Evolutionary conservation across 2,329 filamentous ascomycete genomes (phyloP), one percentile per base, ranked within the genome.

Genomic region (Aspergillus sp.): DNA sequence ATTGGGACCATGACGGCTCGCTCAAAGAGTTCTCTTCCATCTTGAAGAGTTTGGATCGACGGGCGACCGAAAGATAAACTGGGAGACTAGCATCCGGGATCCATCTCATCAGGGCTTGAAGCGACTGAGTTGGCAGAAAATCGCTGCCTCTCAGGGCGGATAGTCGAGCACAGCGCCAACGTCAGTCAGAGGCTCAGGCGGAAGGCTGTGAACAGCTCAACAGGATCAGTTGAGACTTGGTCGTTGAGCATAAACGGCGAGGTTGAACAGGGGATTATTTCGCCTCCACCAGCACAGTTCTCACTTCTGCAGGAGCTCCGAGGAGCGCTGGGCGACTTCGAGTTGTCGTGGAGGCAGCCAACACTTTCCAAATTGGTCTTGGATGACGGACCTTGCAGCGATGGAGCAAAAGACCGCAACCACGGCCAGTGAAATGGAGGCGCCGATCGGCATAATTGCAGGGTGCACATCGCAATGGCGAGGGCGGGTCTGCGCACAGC

Each of bases 381-480:
- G 38, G 24, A 48, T 22, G 44, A 43, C 38, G 45, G 55, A 20
- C 55, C 55, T 54, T 57, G 39, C 55, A 53, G 55, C 9, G 26
- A 42, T 36, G 38, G 38, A 8, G 45, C 47, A 24, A 22, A 34
- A 30, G 26, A 54, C 42, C 48, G 45, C 43, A 51, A 44, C n/a
- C 34, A 36, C 42, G 43, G 55, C 57, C 55, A 54, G 53, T 56
- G 5, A 55, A 48, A 30, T 36, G 24, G 34, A 38, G 38, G 18
- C 57, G 60, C 48, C 55, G 51, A 57, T 60, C 56, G 53, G 47
- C 41, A 47, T 49, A 55, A 49, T 58, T 60, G 49, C 50, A 59
- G 50, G 42, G 34, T 49, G 61, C 62, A 48, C 62, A 64, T 64
- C 61, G 56, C 50, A 63, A 64, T 64, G 38, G 34, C 9, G 8